These are phyloP conservation scores for Trametes elegans DNA, from an alignment of 768 basidiomycete species.

Conservation along the genomic window DNA sequence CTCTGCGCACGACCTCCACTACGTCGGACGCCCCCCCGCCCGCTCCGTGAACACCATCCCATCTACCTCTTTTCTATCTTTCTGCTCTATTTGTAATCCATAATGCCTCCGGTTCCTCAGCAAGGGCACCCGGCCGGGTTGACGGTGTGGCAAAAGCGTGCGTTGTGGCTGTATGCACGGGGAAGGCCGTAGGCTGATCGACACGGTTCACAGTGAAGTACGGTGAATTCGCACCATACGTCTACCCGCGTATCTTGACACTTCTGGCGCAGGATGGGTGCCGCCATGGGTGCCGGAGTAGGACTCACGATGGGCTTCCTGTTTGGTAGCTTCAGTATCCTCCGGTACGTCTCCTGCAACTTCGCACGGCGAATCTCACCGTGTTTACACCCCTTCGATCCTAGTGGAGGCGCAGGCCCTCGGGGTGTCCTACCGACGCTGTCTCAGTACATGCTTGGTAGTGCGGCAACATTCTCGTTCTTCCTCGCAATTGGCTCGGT, in stretches of 20 bases:
- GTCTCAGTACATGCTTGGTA: conserved; percentile 98
- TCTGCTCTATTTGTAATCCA: conserved; percentile 1
- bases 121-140: conserved; percentile 45
- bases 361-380: not conserved
- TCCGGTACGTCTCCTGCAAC: conserved; percentile 40
- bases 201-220: conserved; percentile 27
- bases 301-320: conserved; percentile 97
- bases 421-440: conserved; percentile 88
- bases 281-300: conserved; percentile 89
- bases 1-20: conserved; percentile 7
- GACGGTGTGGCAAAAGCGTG: conserved; percentile 77
- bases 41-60: conserved; percentile 2
- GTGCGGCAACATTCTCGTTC: conserved; percentile 95
- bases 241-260: not conserved
- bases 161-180: not conserved
- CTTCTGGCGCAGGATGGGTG: conserved; percentile 68
- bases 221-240: not conserved
- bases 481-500: conserved; percentile 96
- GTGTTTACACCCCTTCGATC: not conserved
- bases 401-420: conserved; percentile 86
- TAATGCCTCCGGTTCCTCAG: conserved; percentile 29
- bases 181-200: not conserved
- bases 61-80: not conserved
- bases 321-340: conserved; percentile 90
- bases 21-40: conserved; percentile 26